Evolutionary conservation across 495 filamentous ascomycete species (phyloP).

Genomic region (Jackrogersella minutella): DNA sequence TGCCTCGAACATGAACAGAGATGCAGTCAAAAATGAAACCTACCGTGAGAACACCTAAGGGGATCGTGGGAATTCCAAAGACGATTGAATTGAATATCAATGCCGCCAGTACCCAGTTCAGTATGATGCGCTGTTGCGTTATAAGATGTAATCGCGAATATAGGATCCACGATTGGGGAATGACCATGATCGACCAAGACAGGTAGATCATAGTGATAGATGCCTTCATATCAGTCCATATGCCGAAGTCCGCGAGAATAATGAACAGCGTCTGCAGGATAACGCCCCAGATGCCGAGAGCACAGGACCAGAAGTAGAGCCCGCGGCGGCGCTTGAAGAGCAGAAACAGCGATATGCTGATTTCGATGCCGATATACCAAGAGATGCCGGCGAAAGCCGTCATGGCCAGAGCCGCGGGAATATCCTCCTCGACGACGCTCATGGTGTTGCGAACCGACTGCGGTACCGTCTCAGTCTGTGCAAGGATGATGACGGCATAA

Average conservation of each 20-base stretch:
- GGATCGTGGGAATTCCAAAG: not conserved
- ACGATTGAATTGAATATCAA: not conserved
- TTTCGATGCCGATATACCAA: not conserved
- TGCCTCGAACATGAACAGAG: not conserved
- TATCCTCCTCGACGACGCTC: conserved; percentile 1
- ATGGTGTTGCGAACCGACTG: not conserved
- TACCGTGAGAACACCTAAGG: not conserved
- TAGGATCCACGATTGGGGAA: not conserved
- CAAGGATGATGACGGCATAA: not conserved
- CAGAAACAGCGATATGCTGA: not conserved
- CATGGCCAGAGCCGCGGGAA: conserved; percentile 1
- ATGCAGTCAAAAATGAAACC: not conserved
- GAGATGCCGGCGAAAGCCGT: not conserved
- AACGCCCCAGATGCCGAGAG: conserved; percentile 4
- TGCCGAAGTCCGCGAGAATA: not conserved
- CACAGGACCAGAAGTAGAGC: conserved; percentile 5
- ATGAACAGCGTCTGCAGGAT: conserved; percentile 1
- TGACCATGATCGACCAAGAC: not conserved
- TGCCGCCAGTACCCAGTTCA: not conserved
- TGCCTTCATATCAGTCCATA: not conserved
- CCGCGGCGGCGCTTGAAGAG: conserved; percentile 2
- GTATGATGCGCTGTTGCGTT: not conserved
- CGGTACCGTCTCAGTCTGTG: not conserved
- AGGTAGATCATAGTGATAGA: not conserved
- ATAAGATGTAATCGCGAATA: not conserved